phyloP scores from a whole-genome alignment of 345 rosid genomes.

The Hevea brasiliensis region DNA sequence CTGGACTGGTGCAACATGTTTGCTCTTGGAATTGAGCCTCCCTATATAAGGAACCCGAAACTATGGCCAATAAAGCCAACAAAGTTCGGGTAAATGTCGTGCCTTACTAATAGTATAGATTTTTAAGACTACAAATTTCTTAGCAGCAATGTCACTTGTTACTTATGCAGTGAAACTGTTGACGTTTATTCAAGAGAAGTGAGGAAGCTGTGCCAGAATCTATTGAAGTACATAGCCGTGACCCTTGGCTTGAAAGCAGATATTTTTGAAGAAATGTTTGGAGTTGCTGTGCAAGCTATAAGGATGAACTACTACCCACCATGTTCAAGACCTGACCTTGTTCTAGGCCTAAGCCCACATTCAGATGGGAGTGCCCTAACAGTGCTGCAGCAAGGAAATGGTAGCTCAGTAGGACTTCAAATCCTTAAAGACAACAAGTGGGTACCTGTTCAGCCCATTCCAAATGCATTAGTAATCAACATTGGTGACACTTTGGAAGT shows the following conservation, averaged over 20 bases:
- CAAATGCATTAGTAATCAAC: slow-evolving; percentile 76
- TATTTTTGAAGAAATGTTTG: slow-evolving; percentile 70
- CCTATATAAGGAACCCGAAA: slow-evolving; percentile 62
- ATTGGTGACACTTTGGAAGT: slow-evolving; percentile 91
- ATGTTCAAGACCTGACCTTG: slow-evolving; percentile 94
- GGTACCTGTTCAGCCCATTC: slow-evolving; percentile 64
- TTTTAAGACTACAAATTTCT: neutral
- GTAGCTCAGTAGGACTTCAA: slow-evolving; percentile 73
- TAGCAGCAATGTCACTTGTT: neutral
- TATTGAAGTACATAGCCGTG: slow-evolving; percentile 55
- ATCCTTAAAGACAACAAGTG: slow-evolving; percentile 70
- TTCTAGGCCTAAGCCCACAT: slow-evolving; percentile 92
- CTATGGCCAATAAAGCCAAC: slow-evolving; percentile 79
- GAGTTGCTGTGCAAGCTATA: slow-evolving; percentile 82
- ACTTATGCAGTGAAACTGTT: slow-evolving; percentile 53
- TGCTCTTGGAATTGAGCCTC: slow-evolving; percentile 88
- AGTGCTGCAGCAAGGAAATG: slow-evolving; percentile 76
- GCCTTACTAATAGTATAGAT: neutral
- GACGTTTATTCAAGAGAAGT: slow-evolving; percentile 66
- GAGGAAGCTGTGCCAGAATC: slow-evolving; percentile 62
- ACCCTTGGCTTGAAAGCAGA: slow-evolving; percentile 61
- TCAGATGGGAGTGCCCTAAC: slow-evolving; percentile 98
- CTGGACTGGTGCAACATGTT: slow-evolving; percentile 99
- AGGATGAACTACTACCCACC: slow-evolving; percentile 98
- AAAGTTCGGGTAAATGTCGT: slow-evolving; percentile 55